Percentiles rank a stretch among this genome's conserved stretches.
Evolutionary conservation across 306 rosid genomes (phyloP).

Genomic region (Prunus mira): DNA sequence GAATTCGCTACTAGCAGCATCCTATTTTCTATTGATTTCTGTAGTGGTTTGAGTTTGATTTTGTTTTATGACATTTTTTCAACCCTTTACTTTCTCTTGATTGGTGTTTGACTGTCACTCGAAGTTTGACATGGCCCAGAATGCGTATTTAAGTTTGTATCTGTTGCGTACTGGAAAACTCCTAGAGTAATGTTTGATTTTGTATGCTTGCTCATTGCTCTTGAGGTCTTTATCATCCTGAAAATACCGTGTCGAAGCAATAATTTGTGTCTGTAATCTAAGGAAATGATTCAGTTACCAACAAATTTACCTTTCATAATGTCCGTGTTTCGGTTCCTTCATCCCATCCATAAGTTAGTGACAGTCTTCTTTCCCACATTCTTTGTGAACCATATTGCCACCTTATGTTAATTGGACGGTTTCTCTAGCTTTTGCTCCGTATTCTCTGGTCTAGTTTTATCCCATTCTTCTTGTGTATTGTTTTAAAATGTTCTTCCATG

Average conservation of each 20-base stretch:
- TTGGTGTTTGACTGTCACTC: conserved; percentile 35
- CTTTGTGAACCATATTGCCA: conserved; percentile 21
- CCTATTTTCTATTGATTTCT: conserved; percentile 29
- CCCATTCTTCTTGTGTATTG: conserved; percentile 9
- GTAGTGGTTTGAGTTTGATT: conserved; percentile 39
- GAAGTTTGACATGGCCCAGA: conserved; percentile 31
- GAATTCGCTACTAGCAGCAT: conserved; percentile 29
- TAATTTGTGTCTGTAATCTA: conserved; percentile 9
- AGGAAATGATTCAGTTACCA: conserved; percentile 3
- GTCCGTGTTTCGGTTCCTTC: conserved; percentile 1
- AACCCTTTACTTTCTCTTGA: background rate
- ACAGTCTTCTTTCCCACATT: conserved; percentile 17
- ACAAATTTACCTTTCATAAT: conserved; percentile 4
- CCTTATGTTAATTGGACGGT: conserved; percentile 9
- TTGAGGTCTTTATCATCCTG: conserved; percentile 24
- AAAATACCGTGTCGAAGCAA: conserved; percentile 21
- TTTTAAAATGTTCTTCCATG: background rate
- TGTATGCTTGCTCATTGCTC: conserved; percentile 20
- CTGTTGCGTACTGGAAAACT: conserved; percentile 25
- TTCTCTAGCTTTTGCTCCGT: background rate
- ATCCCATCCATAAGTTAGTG: conserved; percentile 17
- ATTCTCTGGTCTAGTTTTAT: conserved; percentile 23
- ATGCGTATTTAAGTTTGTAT: conserved; percentile 28
- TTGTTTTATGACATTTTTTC: conserved; percentile 17
- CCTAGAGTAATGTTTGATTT: conserved; percentile 18